A percentile compares a stretch with the other conserved stretches of the same genome.
These are phyloP conservation scores for Shiraia bambusicola DNA, from an alignment of 2,329 filamentous ascomycete species.

Conservation along the genomic window DNA sequence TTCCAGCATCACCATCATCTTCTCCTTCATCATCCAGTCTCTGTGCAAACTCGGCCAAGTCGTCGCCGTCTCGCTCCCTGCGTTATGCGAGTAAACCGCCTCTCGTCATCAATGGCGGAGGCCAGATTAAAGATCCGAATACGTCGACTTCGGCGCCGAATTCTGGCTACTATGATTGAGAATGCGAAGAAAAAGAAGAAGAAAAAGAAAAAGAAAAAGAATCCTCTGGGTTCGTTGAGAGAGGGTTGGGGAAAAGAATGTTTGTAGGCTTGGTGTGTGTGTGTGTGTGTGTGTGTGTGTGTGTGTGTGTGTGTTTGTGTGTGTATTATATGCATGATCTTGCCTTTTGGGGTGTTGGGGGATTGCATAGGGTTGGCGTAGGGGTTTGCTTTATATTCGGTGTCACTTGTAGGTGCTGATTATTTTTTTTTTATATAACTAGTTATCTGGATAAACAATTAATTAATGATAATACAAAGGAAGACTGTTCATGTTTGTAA, in stretches of 20 bases:
- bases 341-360: no score
- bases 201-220: not conserved
- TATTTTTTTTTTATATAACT: not conserved
- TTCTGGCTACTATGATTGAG: slow-evolving; percentile 35
- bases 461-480: no score
- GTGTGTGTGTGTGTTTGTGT: no score
- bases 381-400: no score
- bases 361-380: not conserved
- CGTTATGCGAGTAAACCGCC: slow-evolving; percentile 33
- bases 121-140: slow-evolving; percentile 30
- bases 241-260: no score
- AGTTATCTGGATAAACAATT: not conserved
- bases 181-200: no score
- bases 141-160: slow-evolving; percentile 32
- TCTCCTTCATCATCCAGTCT: slow-evolving; percentile 18
- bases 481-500: no score
- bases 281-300: no score
- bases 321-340: no score
- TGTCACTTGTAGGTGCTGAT: no score
- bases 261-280: no score
- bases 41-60: slow-evolving; percentile 27
- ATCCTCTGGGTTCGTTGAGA: slow-evolving; percentile 1
- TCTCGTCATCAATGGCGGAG: slow-evolving; percentile 34
- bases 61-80: slow-evolving; percentile 17
- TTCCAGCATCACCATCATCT: no score